Conservation (phyloP, 2,329 filamentous ascomycete species). For the Cladosporium oxysporum region DNA sequence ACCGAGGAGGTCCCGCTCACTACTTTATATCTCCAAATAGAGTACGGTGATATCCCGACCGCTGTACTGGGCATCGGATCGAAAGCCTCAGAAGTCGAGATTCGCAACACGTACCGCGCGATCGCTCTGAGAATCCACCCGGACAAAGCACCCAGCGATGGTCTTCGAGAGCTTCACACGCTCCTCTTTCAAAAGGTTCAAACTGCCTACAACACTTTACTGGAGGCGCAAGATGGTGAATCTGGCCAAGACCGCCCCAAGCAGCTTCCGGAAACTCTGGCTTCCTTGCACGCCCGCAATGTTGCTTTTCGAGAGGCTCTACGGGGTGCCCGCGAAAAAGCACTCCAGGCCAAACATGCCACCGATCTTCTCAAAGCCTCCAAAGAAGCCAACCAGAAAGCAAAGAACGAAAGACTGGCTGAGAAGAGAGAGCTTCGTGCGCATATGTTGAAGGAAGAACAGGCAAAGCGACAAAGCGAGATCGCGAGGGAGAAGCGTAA, state of each 20-base stretch:
- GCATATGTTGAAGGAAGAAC: not conserved
- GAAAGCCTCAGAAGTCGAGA: not conserved
- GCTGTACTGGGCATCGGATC: constrained; percentile 2
- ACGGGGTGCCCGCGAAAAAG: not conserved
- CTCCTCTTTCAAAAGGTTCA: constrained; percentile 19
- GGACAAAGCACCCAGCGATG: constrained; percentile 13
- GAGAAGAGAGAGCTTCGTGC: not conserved
- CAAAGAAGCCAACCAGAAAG: not conserved
- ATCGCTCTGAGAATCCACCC: constrained; percentile 19
- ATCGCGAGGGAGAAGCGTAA: not conserved
- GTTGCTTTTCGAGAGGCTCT: constrained; percentile 9
- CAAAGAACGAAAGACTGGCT: not conserved
- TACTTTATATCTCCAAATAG: constrained; percentile 10
- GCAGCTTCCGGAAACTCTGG: constrained; percentile 9
- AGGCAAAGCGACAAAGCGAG: not conserved
- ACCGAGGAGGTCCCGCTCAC: not conserved
- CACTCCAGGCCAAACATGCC: not conserved
- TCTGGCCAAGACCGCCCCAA: not conserved
- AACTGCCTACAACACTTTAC: not conserved
- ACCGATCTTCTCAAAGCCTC: not conserved
- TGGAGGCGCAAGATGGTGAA: not conserved
- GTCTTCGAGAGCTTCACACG: constrained; percentile 11
- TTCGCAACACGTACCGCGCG: constrained; percentile 15
- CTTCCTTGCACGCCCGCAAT: constrained; percentile 8
- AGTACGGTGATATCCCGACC: constrained; percentile 3